These are phyloP conservation scores for Pugionium dolabratum DNA, from an alignment of 345 rosid species.

Conservation along the genomic window DNA sequence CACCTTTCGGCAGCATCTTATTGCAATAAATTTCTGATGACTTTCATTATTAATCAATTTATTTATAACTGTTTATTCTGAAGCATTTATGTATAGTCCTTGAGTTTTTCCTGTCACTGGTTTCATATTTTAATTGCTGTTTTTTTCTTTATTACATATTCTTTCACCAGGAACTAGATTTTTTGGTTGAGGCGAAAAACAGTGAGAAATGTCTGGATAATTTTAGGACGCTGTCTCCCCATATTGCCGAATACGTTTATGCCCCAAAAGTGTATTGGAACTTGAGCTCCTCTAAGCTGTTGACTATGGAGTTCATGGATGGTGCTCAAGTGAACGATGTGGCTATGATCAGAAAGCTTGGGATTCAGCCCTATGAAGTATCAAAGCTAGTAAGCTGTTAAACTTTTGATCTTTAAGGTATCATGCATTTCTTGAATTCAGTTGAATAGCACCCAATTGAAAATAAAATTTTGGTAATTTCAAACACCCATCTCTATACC, in stretches of 20 bases:
- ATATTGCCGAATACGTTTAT: constrained; percentile 75
- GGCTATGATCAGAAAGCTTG: constrained; percentile 64
- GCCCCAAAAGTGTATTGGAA: constrained; percentile 84
- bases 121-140: constrained; percentile 14
- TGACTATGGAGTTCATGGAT: constrained; percentile 95
- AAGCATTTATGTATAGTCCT: constrained; percentile 1
- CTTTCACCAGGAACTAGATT: constrained; percentile 75
- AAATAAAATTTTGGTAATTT: too few species aligned
- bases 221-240: constrained; percentile 86
- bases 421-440: too few species aligned
- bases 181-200: constrained; percentile 90
- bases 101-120: constrained; percentile 4
- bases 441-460: too few species aligned
- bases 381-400: constrained; percentile 68
- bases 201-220: constrained; percentile 84
- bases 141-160: not conserved
- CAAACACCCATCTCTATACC: too few species aligned
- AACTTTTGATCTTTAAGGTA: constrained; percentile 15
- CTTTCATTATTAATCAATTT: not conserved
- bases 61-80: not conserved
- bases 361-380: constrained; percentile 75
- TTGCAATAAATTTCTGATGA: not conserved
- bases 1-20: too few species aligned
- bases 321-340: constrained; percentile 86
- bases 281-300: constrained; percentile 77